Base-by-base conservation (phyloP, 1,284 basidiomycete genomes). In the Rhodofomes roseus region DNA sequence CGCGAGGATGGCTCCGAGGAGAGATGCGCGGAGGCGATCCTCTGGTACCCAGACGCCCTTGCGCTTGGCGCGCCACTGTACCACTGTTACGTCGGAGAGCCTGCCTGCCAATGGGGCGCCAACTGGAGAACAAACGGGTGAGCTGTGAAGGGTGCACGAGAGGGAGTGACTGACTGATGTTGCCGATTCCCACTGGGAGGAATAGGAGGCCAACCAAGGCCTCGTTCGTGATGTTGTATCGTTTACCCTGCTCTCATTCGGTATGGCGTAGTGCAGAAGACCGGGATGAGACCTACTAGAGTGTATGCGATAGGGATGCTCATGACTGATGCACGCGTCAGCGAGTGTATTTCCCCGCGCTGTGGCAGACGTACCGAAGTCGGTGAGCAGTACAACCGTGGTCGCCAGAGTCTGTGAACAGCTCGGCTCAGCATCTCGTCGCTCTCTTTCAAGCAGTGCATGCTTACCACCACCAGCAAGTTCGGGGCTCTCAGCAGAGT, bases 151-250 rank as follows among this genome's bases (percentile, higher is more conserved):
- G 5, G 27, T 25, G 9, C 1, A 9, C 20, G 20, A 36, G 31
- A n/a, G n/a, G 29, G 7, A 23, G n/a, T 16, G 9, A 44, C 68
- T 74, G n/a, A 83, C 81, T 66, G 51, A 85, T 75, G 63, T 86
- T 87, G 2, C 86, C 87, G 7, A 81, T 51, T 1, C 87, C 86
- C 6, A 71, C 76, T 0, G 82, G 79, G 22, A 87, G 72, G 67
- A 84, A 87, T 57, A 85, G 77, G 2, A 76, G 74, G 4, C 87
- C 86, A 14, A 86, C 73, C 20, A 85, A 40, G 0, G 80, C 83
- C 53, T 80, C 76, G 66, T 83, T 85, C 14, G 69, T 70, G 52
- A 89, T 84, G 54, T 77, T 71, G 66, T 88, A 91, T 23, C 3
- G 31, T 62, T 62, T 57, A 56, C 77, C 75, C 41, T 34, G 31